A percentile compares a stretch with the other conserved stretches of the same genome.
These are phyloP conservation scores for Eucalyptus brandiana DNA, from an alignment of 345 rosid genomes.

Conservation along the genomic window DNA sequence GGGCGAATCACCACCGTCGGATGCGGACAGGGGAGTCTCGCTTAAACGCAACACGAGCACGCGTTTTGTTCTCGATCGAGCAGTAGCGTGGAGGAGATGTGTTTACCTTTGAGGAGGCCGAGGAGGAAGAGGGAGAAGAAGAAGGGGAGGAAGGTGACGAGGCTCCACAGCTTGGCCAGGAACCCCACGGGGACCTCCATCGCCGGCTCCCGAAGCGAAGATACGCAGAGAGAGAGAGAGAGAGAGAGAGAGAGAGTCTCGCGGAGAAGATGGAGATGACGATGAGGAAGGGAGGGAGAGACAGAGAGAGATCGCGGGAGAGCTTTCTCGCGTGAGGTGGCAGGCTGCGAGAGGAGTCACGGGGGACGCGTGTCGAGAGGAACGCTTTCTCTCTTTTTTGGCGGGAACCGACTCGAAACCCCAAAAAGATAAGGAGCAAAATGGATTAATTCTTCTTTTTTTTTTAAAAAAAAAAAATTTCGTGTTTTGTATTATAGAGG, in stretches of 20 bases:
- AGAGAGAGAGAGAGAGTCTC: background rate
- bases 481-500: background rate
- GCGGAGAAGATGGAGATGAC: background rate
- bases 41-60: too few species aligned
- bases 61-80: too few species aligned
- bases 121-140: conserved; percentile 51
- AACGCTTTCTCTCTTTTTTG: background rate
- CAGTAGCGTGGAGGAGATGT: background rate
- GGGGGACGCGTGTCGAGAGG: background rate
- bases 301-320: background rate
- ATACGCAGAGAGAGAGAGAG: background rate
- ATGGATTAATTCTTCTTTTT: background rate
- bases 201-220: background rate
- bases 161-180: conserved; percentile 56
- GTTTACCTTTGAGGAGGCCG: conserved; percentile 45
- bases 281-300: background rate
- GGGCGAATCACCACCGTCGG: background rate
- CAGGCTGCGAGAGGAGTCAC: background rate
- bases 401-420: background rate
- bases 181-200: conserved; percentile 68
- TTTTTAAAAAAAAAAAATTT: background rate
- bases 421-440: background rate
- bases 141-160: conserved; percentile 56
- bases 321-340: background rate
- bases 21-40: too few species aligned